A percentile compares a stretch with the other conserved stretches of the same genome.
phyloP scores from a whole-genome alignment of 768 basidiomycete genomes.

The Boletus reticulatus region DNA sequence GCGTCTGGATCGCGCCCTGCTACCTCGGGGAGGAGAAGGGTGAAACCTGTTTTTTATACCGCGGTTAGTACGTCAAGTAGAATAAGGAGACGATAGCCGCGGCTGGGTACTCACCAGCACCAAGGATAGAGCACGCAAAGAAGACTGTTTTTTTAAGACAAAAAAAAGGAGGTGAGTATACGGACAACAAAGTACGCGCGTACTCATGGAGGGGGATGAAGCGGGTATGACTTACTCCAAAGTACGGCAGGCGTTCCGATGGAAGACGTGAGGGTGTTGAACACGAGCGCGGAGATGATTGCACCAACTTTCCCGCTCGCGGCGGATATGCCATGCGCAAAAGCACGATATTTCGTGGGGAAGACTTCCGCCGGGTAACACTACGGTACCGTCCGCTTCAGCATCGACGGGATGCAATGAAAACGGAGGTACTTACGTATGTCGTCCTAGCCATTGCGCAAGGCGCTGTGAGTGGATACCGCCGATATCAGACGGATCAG shows the following conservation, averaged over 20 bases:
- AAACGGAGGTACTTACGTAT: slow-evolving; percentile 37
- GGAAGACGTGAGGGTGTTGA: slow-evolving; percentile 58
- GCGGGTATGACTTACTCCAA: slow-evolving; percentile 56
- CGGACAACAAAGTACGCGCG: background rate
- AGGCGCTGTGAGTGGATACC: slow-evolving; percentile 1
- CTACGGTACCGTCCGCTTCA: slow-evolving; percentile 29
- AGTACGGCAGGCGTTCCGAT: slow-evolving; percentile 65
- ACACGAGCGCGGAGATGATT: slow-evolving; percentile 71
- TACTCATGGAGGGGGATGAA: background rate
- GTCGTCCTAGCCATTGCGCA: slow-evolving; percentile 40
- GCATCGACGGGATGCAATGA: background rate
- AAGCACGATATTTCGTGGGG: slow-evolving; percentile 71
- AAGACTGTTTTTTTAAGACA: slow-evolving; percentile 56
- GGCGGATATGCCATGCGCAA: slow-evolving; percentile 74
- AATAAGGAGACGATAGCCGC: no score
- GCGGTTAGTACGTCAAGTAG: background rate
- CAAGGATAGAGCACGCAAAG: slow-evolving; percentile 59
- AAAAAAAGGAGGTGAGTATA: background rate
- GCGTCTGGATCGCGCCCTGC: slow-evolving; percentile 50
- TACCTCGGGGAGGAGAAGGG: slow-evolving; percentile 51
- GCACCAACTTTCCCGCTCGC: slow-evolving; percentile 75
- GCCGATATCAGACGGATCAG: background rate
- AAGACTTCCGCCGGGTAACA: slow-evolving; percentile 78
- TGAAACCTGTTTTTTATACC: slow-evolving; percentile 26
- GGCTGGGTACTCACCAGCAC: slow-evolving; percentile 39